Evolutionary conservation across 345 rosid genomes (phyloP), one percentile per base, ranked within the genome.

Genomic region (Eucalyptus marginata): DNA sequence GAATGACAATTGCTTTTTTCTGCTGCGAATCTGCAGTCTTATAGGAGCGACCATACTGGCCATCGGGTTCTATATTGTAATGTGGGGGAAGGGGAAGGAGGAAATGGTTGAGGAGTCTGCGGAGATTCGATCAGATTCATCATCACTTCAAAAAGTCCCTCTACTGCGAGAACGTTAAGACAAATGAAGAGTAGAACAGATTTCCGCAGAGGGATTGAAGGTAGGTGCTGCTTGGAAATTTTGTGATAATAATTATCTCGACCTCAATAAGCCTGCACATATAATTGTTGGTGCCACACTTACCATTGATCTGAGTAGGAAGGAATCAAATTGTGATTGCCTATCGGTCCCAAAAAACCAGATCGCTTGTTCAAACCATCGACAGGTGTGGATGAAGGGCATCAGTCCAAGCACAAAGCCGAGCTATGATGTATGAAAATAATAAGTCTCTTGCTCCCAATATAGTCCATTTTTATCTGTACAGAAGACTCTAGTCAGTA

Each of bases 1-100:
- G 44, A 68, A 68, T 68, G 80, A 33, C 80, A 17, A 31, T 68
- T 10, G 44, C 80, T 68, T 68, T 68, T 10, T 18, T 68, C 80
- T 33, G 80, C 43, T 68, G 80, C 43, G 1, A 68, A 9, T 86
- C 44, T 46, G 84, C 92, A 93, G 94, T 84, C 44, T 91, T 8
- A 89, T 90, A 43, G 94, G 93, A 43, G 91, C 91, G 6, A 58
- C 88, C 17, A 89, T 89, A 43, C 90, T 93, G 58, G 80, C 92
- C 8, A 29, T 87, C 4, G 93, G 93, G 33, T 91, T 93, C 76
- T 93, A 91, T 49, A 89, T 89, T 46, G 90, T 90, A 10, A 91
- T 91, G 88, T 93, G 94, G 94, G 93, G 93, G 76, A 91, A 93
- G 76, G 88, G 88, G 36, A 93, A 89, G 36, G 91, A 93, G 87